phyloP scores from a whole-genome alignment of 192 early-diverging fungal genomes.

The Coemansia sp. region DNA sequence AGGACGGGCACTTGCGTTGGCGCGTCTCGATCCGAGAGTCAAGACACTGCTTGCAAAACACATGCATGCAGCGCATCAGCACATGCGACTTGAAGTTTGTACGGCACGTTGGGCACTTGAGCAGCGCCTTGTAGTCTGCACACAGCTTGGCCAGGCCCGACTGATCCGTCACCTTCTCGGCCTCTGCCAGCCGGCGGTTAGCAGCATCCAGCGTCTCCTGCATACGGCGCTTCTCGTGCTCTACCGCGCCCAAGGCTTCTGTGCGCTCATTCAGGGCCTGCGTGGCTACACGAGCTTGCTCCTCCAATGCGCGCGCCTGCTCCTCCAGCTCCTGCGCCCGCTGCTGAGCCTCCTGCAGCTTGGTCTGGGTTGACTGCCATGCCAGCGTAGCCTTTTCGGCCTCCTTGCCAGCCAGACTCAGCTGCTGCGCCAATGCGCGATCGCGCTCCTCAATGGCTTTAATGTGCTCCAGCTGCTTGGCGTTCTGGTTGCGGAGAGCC shows the following conservation, averaged over 20 bases:
- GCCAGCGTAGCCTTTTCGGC: slow-evolving; percentile 55
- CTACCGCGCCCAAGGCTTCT: slow-evolving; percentile 57
- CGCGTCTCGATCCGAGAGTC: slow-evolving; percentile 80
- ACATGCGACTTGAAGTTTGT: slow-evolving; percentile 81
- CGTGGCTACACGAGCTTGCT: slow-evolving; percentile 48
- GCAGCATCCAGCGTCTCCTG: slow-evolving; percentile 69
- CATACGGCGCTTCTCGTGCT: slow-evolving; percentile 56
- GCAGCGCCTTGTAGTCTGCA: slow-evolving; percentile 66
- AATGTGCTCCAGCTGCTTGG: slow-evolving; percentile 84
- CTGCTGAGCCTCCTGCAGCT: slow-evolving; percentile 64
- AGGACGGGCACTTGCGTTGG: slow-evolving; percentile 92
- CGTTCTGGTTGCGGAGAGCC: slow-evolving; percentile 69
- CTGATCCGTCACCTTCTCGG: slow-evolving; percentile 50
- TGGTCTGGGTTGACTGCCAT: slow-evolving; percentile 56
- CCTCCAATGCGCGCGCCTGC: slow-evolving; percentile 51
- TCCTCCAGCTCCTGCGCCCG: slow-evolving; percentile 56
- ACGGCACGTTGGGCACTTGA: slow-evolving; percentile 89
- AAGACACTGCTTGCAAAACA: slow-evolving; percentile 92
- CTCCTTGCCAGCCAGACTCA: slow-evolving; percentile 67
- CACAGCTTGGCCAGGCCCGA: slow-evolving; percentile 52
- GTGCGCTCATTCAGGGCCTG: slow-evolving; percentile 64
- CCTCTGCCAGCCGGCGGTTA: slow-evolving; percentile 61
- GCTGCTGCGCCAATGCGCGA: slow-evolving; percentile 62
- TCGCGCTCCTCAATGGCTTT: slow-evolving; percentile 78
- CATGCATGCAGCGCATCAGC: slow-evolving; percentile 89